Percentiles rank a stretch among this genome's conserved stretches.
Conservation (phyloP, 108 stramenopile genomes). For the Craspedostauros australis region DNA sequence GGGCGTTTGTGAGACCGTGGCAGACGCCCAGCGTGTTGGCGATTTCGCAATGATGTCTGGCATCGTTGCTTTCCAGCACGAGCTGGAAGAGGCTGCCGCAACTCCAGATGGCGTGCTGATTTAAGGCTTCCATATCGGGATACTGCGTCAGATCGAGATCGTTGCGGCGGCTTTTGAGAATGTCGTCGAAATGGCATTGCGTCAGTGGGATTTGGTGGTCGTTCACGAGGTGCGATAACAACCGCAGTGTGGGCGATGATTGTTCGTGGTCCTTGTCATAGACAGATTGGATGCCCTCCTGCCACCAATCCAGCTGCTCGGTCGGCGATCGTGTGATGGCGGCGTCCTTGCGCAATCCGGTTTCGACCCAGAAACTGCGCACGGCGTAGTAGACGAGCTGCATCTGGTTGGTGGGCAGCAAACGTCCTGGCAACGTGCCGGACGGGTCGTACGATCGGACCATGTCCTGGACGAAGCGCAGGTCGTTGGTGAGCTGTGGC, state of each 20-base stretch:
- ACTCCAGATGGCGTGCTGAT: constrained; percentile 11
- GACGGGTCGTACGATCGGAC: constrained; percentile 22
- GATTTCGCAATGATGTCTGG: too few relatives aligned
- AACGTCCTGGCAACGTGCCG: constrained; percentile 17
- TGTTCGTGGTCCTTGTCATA: not conserved
- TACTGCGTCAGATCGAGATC: constrained; percentile 24
- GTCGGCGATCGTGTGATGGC: too few relatives aligned
- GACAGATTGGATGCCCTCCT: constrained; percentile 2
- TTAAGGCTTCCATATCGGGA: constrained; percentile 4
- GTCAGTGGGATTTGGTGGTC: not conserved
- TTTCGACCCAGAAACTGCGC: constrained; percentile 31
- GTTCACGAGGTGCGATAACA: not conserved
- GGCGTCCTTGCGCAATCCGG: constrained; percentile 12
- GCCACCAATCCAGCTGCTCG: constrained; percentile 24
- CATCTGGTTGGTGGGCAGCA: constrained; percentile 12
- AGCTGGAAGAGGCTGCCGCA: constrained; percentile 20
- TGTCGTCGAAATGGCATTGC: constrained; percentile 13
- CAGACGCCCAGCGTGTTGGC: constrained; percentile 15
- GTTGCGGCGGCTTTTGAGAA: constrained; percentile 10
- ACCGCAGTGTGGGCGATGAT: constrained; percentile 13
- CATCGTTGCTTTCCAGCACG: constrained; percentile 14
- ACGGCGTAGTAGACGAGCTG: constrained; percentile 18
- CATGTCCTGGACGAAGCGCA: too few relatives aligned
- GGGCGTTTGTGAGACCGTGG: constrained; percentile 24
- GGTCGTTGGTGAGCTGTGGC: too few relatives aligned